Percentiles rank a stretch among this genome's conserved stretches.
These are phyloP conservation scores for Botryotinia convoluta DNA, from an alignment of 2,329 filamentous ascomycete genomes.

Conservation along the genomic window DNA sequence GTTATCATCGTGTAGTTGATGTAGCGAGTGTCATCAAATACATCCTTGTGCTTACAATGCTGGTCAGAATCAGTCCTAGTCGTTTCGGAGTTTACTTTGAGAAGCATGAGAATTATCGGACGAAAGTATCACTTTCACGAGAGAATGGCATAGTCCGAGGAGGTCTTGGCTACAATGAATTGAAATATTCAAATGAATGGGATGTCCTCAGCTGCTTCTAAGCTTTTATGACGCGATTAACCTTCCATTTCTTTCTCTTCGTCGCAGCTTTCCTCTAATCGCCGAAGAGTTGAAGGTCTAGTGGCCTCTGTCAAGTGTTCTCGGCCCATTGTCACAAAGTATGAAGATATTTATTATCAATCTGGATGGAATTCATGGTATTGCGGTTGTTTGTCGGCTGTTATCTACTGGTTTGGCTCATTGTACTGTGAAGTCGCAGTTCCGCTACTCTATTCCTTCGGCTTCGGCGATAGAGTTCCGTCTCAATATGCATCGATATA, in stretches of 20 bases:
- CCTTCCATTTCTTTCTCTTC: neutral
- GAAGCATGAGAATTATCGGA: neutral
- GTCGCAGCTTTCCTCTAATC: neutral
- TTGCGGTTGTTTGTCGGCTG: conserved; percentile 47
- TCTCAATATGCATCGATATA: conserved; percentile 49
- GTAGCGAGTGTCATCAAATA: neutral
- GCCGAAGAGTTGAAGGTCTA: neutral
- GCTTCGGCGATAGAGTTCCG: conserved; percentile 51
- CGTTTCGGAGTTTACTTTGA: conserved; percentile 4
- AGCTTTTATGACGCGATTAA: neutral
- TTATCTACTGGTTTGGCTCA: conserved; percentile 45
- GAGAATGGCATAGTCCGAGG: neutral
- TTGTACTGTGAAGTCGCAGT: conserved; percentile 39
- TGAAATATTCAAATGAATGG: neutral
- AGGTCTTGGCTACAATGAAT: neutral
- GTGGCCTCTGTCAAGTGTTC: conserved; percentile 30
- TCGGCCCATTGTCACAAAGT: conserved; percentile 31
- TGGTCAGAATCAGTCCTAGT: neutral
- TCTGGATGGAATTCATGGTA: conserved; percentile 47
- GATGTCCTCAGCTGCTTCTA: conserved; percentile 3
- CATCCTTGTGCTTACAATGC: conserved; percentile 9
- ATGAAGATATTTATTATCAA: conserved; percentile 48
- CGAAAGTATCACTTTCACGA: neutral
- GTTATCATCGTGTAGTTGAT: neutral
- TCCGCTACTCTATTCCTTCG: conserved; percentile 40